These are phyloP conservation scores for Glomus cerebriforme DNA, from an alignment of 192 early-diverging fungal species.

Conservation along the genomic window DNA sequence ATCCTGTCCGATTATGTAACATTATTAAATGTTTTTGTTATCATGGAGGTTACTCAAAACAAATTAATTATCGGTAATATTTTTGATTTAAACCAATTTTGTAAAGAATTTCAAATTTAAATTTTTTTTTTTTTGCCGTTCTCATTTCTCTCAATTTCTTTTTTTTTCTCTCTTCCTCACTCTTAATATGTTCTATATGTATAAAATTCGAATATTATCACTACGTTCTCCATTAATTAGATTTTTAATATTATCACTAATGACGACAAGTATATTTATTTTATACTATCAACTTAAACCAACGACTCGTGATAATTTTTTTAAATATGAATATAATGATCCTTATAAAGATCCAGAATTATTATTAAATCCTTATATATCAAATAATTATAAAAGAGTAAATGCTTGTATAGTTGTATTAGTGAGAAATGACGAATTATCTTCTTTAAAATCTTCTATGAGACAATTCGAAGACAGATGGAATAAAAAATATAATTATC, in stretches of 20 bases:
- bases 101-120: too few species aligned
- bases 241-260: not conserved
- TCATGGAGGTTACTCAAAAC: too few species aligned
- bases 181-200: too few species aligned
- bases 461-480: constrained; percentile 72
- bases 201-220: not conserved
- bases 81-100: too few species aligned
- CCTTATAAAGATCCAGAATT: not conserved
- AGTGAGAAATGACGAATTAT: constrained; percentile 69
- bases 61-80: too few species aligned
- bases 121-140: too few species aligned
- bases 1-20: too few species aligned
- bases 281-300: not conserved
- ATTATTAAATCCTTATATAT: not conserved
- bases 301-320: not conserved
- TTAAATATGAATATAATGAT: not conserved
- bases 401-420: constrained; percentile 77
- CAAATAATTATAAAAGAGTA: too few species aligned
- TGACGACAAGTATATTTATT: not conserved
- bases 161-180: too few species aligned
- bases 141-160: too few species aligned
- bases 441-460: constrained; percentile 64
- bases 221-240: not conserved
- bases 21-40: too few species aligned
- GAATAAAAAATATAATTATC: constrained; percentile 75